Evolutionary conservation across 352 stramenopile species (phyloP).

Genomic region (Phytophthora constricta): DNA sequence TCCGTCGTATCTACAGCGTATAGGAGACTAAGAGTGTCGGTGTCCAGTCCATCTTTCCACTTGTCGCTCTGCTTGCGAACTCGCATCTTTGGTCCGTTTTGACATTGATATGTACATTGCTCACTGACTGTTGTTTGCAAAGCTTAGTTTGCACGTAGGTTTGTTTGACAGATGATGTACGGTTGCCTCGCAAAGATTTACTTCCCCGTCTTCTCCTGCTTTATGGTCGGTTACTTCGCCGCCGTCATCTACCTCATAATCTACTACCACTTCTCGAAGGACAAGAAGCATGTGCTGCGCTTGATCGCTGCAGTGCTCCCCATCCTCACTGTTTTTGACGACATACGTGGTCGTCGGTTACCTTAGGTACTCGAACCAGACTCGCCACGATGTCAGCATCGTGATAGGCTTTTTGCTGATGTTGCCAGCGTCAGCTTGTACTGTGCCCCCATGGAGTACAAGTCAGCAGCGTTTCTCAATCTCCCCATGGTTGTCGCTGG

Average conservation of each 20-base stretch:
- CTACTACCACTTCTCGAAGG: conserved; percentile 42
- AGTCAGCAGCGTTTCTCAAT: conserved; percentile 57
- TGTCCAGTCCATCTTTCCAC: conserved; percentile 49
- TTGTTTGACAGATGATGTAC: conserved; percentile 45
- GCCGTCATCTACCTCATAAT: conserved; percentile 36
- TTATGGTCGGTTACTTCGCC: conserved; percentile 36
- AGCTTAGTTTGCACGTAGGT: too few relatives aligned
- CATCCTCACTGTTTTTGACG: conserved; percentile 38
- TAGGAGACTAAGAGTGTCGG: conserved; percentile 43
- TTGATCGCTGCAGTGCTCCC: conserved; percentile 12
- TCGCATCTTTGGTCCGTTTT: conserved; percentile 42
- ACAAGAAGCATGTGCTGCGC: conserved; percentile 29
- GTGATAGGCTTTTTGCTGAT: conserved; percentile 50
- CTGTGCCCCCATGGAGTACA: conserved; percentile 50
- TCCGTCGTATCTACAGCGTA: conserved; percentile 46
- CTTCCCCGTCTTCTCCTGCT: conserved; percentile 48
- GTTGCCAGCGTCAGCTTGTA: conserved; percentile 51
- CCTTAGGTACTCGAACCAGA: conserved; percentile 36
- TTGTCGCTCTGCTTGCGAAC: conserved; percentile 42
- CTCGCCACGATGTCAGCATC: conserved; percentile 35
- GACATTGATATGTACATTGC: background rate
- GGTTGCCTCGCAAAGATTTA: conserved; percentile 43
- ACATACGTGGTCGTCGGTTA: conserved; percentile 48
- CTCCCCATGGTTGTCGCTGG: conserved; percentile 50
- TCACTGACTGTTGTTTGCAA: background rate